Evolutionary conservation across 768 basidiomycete species (phyloP), one percentile per base, ranked within the genome.

Genomic region (Agrocybe praecox): DNA sequence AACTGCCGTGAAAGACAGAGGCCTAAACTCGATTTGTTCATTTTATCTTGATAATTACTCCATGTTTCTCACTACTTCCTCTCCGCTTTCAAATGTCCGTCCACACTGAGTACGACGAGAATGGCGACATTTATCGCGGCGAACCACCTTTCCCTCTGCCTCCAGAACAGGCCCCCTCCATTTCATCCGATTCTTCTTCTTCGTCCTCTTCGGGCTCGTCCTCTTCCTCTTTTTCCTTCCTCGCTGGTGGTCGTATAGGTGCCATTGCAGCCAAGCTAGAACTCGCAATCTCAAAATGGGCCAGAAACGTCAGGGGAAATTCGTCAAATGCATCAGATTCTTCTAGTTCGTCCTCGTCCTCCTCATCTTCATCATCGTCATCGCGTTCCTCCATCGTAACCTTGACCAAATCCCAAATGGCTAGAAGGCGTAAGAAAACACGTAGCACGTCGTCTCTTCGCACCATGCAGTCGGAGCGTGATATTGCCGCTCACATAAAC

Each of bases 271-370:
- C 86, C 1, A 80, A 87, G 34, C 79, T 90, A 10, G 90, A 92
- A 61, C 77, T 80, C 48, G 89, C 89, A 7, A 89, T 90, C 56
- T 73, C 85, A 34, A 81, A 85, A 57, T 92, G 89, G 89, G 88
- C 88, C 19, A 76, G 59, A 24, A 63, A 71, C 53, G 67, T 69
- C 26, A 66, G 84, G 58, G 76, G 78, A 42, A 78, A 76, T 64
- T 75, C 77, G 10, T 77, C 79, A 2, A 67, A 82, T 0, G 80
- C 81, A 2, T 75, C 81, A 10, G 61, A 56, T 24, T 74, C 75
- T 14, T 74, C 76, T 10, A 75, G 75, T 12, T 72, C n/a, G n/a
- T n/a, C 82, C 0, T 79, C 79, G 14, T 76, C 80, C 1, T 75
- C 79, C n/a, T 76, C 80, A 1, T 75, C 76, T 1, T 77, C 80